Conservation (phyloP, 352 stramenopile species). For the Pythium guiyangense region DNA sequence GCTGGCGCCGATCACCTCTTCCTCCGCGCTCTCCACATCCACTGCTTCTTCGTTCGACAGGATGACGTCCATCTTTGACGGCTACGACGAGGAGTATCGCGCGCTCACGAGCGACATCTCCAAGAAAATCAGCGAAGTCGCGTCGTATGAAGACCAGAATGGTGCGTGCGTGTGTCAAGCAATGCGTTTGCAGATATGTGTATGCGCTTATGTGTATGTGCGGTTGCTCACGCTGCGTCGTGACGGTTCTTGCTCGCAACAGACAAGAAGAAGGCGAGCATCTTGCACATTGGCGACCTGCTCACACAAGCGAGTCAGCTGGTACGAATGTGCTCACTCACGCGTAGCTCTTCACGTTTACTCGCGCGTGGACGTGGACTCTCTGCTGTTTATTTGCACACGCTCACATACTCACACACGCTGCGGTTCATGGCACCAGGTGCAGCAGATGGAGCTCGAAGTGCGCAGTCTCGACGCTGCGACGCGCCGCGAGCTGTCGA, state of each 20-base stretch:
- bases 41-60: conserved; percentile 15
- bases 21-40: neutral
- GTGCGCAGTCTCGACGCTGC: conserved; percentile 76
- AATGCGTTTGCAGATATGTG: neutral
- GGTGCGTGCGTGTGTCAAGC: conserved; percentile 20
- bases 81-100: conserved; percentile 87
- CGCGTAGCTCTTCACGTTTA: neutral
- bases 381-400: neutral
- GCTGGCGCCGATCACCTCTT: conserved; percentile 6
- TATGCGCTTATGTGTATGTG: neutral
- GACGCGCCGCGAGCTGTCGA: conserved; percentile 80
- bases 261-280: conserved; percentile 87
- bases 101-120: conserved; percentile 82
- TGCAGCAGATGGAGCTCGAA: conserved; percentile 88
- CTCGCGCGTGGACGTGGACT: neutral
- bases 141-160: conserved; percentile 81
- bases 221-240: neutral
- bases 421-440: conserved; percentile 23
- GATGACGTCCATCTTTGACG: conserved; percentile 89
- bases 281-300: conserved; percentile 71
- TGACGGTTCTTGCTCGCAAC: neutral
- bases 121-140: conserved; percentile 85
- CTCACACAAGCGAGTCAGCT: conserved; percentile 81
- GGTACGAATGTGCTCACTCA: conserved; percentile 23
- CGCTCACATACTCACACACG: neutral